Evolutionary conservation across 257 asterid species (phyloP).

Genomic region (Coffea canephora): DNA sequence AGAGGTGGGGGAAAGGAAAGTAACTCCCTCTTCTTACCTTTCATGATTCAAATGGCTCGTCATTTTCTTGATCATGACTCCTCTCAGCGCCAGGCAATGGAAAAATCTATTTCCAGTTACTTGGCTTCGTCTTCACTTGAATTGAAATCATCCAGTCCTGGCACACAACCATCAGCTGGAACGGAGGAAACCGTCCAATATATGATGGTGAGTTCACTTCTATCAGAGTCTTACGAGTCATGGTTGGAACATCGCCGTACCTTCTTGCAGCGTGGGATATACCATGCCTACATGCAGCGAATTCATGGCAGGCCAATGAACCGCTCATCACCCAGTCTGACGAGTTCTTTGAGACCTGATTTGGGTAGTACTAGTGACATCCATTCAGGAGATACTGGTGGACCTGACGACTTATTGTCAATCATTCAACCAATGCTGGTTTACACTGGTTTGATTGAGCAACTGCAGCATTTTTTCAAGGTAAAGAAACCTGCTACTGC

Average conservation of each 20-base stretch:
- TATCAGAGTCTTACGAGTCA: constrained; percentile 83
- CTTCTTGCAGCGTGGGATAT: constrained; percentile 85
- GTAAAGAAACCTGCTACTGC: constrained; percentile 35
- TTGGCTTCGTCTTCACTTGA: constrained; percentile 60
- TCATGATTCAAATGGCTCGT: constrained; percentile 95
- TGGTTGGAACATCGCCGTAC: constrained; percentile 84
- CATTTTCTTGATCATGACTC: constrained; percentile 80
- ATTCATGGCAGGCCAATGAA: constrained; percentile 53
- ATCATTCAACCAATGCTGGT: constrained; percentile 90
- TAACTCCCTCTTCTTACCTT: constrained; percentile 76
- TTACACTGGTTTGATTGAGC: constrained; percentile 89
- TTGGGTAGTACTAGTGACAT: constrained; percentile 31
- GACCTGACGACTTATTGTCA: constrained; percentile 53
- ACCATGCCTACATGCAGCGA: constrained; percentile 88
- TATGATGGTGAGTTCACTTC: constrained; percentile 97
- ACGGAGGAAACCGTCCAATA: constrained; percentile 95
- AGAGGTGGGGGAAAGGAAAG: constrained; percentile 99
- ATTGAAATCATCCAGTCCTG: constrained; percentile 48
- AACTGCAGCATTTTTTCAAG: constrained; percentile 83
- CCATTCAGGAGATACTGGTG: constrained; percentile 34
- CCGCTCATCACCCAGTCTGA: constrained; percentile 33
- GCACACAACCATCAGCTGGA: constrained; percentile 56
- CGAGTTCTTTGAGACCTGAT: constrained; percentile 27
- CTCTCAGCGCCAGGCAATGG: constrained; percentile 65
- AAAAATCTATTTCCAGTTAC: constrained; percentile 65